Conservation (phyloP, 163 green algal genomes). For the Coccomyxa subellipsoidea region DNA sequence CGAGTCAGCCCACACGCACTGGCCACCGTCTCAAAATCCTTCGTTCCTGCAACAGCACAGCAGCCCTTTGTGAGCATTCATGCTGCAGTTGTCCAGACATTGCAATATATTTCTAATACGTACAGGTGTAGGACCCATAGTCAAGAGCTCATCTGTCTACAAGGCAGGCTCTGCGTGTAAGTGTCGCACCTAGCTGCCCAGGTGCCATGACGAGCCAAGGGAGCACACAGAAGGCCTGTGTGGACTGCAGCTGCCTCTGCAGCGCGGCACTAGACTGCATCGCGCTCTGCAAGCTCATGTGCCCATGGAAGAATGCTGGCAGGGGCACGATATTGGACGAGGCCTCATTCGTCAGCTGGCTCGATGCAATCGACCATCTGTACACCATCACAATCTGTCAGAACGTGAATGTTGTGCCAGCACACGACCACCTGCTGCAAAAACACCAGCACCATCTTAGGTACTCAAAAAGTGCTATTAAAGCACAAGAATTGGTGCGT, state of each 20-base stretch:
- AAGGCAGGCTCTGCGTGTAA: no score
- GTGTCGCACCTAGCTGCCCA: not conserved
- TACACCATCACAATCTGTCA: not conserved
- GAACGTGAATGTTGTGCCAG: no score
- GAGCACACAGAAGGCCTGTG: not conserved
- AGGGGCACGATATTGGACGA: constrained; percentile 4
- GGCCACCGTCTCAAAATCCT: not conserved
- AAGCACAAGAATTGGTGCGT: no score
- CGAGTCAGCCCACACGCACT: not conserved
- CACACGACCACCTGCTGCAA: no score
- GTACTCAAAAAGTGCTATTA: no score
- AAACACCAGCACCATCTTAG: no score
- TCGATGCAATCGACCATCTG: not conserved
- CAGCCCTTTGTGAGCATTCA: not conserved
- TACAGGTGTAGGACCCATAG: no score
- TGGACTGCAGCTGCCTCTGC: not conserved
- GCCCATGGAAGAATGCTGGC: not conserved
- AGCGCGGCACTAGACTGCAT: not conserved
- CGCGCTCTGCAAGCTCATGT: not conserved
- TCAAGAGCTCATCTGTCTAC: no score
- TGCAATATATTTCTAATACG: no score
- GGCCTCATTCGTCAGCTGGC: not conserved
- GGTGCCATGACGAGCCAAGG: not conserved
- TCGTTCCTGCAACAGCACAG: not conserved
- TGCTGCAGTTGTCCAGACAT: no score